Evolutionary conservation across 495 filamentous ascomycete species (phyloP).

Genomic region (Trichoderma erinaceum): DNA sequence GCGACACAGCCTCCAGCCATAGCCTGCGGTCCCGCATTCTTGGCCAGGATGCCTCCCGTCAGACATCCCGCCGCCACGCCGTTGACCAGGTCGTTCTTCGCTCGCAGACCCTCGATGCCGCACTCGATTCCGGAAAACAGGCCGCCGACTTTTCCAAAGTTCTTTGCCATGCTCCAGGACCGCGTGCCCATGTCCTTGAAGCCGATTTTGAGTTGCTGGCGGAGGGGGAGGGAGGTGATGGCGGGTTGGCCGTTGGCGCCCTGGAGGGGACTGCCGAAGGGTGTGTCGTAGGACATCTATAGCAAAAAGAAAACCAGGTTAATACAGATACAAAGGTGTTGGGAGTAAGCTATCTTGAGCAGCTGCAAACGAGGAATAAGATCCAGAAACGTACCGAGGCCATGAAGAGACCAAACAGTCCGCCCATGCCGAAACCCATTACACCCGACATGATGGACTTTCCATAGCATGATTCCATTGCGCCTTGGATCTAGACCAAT

Average conservation of each 20-base stretch:
- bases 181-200: slow-evolving; percentile 91
- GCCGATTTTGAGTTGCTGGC: slow-evolving; percentile 72
- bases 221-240: slow-evolving; percentile 66
- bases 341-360: background rate
- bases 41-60: slow-evolving; percentile 80
- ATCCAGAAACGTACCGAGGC: slow-evolving; percentile 58
- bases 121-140: slow-evolving; percentile 92
- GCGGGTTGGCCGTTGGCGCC: slow-evolving; percentile 49
- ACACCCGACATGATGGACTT: slow-evolving; percentile 78
- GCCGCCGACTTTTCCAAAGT: slow-evolving; percentile 87
- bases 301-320: too few species aligned
- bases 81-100: slow-evolving; percentile 91
- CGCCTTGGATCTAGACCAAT: slow-evolving; percentile 58
- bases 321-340: background rate
- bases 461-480: slow-evolving; percentile 82
- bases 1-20: slow-evolving; percentile 84
- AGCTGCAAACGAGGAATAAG: slow-evolving; percentile 3
- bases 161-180: slow-evolving; percentile 81
- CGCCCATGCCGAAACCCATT: slow-evolving; percentile 86
- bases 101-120: slow-evolving; percentile 83
- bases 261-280: slow-evolving; percentile 56
- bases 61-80: slow-evolving; percentile 83
- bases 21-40: slow-evolving; percentile 83
- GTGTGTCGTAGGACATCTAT: slow-evolving; percentile 89
- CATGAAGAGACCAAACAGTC: slow-evolving; percentile 93